Evolutionary conservation across 225 moss, liverwort and hornwort genomes (phyloP).

Genomic region (Thuidium tamariscinum): DNA sequence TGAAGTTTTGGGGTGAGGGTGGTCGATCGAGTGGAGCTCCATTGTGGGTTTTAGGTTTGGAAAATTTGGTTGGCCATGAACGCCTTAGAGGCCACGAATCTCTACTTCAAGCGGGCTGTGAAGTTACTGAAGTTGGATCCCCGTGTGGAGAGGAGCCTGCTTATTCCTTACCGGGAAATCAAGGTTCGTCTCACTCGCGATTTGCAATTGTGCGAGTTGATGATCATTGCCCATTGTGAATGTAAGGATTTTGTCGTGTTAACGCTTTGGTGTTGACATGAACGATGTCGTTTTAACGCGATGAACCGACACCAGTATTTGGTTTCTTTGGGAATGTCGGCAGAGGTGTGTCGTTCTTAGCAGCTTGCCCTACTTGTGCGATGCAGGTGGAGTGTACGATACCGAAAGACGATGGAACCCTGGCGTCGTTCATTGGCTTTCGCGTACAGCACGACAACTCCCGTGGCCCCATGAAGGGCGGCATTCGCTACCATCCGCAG

Average conservation of each 20-base stretch:
- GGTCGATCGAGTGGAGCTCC: background rate
- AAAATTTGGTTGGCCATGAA: slow-evolving; percentile 34
- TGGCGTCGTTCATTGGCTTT: slow-evolving; percentile 82
- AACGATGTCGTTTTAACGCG: background rate
- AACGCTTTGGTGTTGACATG: background rate
- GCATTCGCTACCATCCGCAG: slow-evolving; percentile 93
- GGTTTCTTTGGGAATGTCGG: background rate
- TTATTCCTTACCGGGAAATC: slow-evolving; percentile 89
- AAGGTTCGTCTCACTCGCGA: slow-evolving; percentile 31
- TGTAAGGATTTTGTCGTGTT: too few species aligned
- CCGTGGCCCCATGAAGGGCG: slow-evolving; percentile 97
- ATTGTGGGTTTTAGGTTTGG: background rate
- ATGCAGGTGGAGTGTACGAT: slow-evolving; percentile 90
- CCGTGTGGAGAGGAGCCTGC: slow-evolving; percentile 70
- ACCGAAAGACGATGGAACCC: slow-evolving; percentile 90
- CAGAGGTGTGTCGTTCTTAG: background rate
- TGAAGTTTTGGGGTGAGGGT: background rate
- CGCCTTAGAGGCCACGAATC: slow-evolving; percentile 76
- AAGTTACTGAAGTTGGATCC: slow-evolving; percentile 63
- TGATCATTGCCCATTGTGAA: background rate
- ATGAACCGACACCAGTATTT: background rate
- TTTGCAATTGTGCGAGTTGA: background rate
- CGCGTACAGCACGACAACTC: slow-evolving; percentile 93
- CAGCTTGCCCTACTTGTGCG: background rate
- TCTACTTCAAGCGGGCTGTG: slow-evolving; percentile 84